phyloP scores from a whole-genome alignment of 305 asterid genomes.

The Galium porrigens region DNA sequence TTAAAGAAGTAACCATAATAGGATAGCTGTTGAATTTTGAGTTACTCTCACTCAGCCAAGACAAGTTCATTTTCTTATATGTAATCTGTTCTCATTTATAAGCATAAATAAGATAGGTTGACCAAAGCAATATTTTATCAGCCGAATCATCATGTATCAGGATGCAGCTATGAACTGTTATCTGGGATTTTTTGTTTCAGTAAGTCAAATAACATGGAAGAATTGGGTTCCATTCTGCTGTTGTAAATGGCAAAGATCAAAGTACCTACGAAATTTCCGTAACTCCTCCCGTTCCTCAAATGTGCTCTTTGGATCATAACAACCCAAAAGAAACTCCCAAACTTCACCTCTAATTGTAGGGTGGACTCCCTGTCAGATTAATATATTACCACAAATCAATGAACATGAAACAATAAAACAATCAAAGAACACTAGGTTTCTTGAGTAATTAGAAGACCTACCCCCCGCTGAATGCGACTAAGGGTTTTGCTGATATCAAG shows the following conservation, averaged over 20 bases:
- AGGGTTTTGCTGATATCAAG: conserved; percentile 78
- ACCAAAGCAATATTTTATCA: background rate
- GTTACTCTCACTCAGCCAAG: background rate
- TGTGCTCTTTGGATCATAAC: conserved; percentile 61
- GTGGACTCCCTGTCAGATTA: conserved; percentile 58
- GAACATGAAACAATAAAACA: background rate
- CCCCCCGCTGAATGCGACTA: conserved; percentile 74
- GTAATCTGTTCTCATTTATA: background rate
- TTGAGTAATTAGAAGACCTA: conserved; percentile 22
- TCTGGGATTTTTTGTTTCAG: background rate
- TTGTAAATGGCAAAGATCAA: conserved; percentile 8
- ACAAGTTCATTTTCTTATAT: background rate
- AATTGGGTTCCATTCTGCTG: background rate
- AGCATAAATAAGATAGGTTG: background rate
- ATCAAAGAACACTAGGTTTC: background rate
- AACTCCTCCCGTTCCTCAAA: conserved; percentile 52
- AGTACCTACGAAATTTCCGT: conserved; percentile 50
- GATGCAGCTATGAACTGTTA: background rate
- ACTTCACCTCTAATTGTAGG: conserved; percentile 93
- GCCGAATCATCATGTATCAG: background rate
- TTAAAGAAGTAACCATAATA: background rate
- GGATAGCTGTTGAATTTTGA: background rate
- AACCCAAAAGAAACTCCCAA: conserved; percentile 79
- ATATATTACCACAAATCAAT: conserved; percentile 7
- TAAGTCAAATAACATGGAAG: background rate